Evolutionary conservation across 805 yeast genomes (phyloP).

Genomic region (Priceomyces medius): DNA sequence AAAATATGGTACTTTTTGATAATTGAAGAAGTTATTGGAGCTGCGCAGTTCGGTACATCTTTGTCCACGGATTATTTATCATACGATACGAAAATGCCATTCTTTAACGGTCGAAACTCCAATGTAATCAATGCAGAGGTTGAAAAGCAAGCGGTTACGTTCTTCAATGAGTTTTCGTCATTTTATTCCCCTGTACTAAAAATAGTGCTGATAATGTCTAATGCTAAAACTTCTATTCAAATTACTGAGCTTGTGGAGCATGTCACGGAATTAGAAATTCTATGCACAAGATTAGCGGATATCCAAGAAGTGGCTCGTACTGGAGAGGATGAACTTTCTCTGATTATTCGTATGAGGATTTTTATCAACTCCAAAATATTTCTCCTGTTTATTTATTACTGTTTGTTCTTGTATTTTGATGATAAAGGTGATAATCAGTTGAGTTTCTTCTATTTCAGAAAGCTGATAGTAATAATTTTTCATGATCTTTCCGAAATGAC

Average conservation of each 20-base stretch:
- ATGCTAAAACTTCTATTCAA: slow-evolving; percentile 32
- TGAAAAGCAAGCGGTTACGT: slow-evolving; percentile 37
- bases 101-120: slow-evolving; percentile 11
- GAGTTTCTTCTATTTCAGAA: slow-evolving; percentile 32
- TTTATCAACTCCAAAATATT: slow-evolving; percentile 6
- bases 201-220: slow-evolving; percentile 33
- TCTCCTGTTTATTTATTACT: slow-evolving; percentile 22
- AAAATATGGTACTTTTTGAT: slow-evolving; percentile 58
- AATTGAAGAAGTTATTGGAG: slow-evolving; percentile 43
- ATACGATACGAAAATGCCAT: slow-evolving; percentile 52
- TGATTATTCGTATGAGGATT: slow-evolving; percentile 2
- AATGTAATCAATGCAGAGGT: slow-evolving; percentile 18
- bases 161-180: slow-evolving; percentile 24
- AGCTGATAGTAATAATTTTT: slow-evolving; percentile 20
- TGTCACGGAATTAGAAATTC: slow-evolving; percentile 30
- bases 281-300: slow-evolving; percentile 2
- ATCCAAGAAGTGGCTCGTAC: neutral
- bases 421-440: slow-evolving; percentile 21
- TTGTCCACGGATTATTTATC: slow-evolving; percentile 32
- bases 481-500: slow-evolving; percentile 18
- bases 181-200: slow-evolving; percentile 29
- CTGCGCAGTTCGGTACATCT: slow-evolving; percentile 46
- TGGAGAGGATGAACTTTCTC: slow-evolving; percentile 2
- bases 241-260: slow-evolving; percentile 30
- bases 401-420: slow-evolving; percentile 42